A percentile compares a stretch with the other conserved stretches of the same genome.
phyloP scores from a whole-genome alignment of 2,329 filamentous ascomycete species.

The Diaporthe capsici region DNA sequence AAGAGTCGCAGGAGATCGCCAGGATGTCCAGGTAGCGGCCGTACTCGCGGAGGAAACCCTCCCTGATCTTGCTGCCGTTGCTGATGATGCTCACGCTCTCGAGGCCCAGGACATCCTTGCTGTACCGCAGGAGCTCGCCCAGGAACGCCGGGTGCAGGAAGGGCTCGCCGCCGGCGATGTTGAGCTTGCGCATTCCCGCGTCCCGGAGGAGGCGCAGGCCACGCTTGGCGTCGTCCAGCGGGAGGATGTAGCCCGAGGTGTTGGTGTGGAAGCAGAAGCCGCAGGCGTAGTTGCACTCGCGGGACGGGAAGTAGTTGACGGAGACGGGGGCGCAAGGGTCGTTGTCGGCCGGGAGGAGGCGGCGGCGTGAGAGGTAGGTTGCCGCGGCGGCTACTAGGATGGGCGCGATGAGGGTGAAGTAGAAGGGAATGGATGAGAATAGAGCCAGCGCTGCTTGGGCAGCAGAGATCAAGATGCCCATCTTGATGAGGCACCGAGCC shows the following conservation, averaged over 20 bases:
- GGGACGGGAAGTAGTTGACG: constrained; percentile 44
- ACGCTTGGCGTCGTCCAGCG: constrained; percentile 57
- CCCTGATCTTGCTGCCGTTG: constrained; percentile 64
- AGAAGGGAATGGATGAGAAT: neutral
- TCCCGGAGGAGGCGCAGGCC: constrained; percentile 61
- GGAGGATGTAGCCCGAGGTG: constrained; percentile 59
- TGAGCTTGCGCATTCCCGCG: constrained; percentile 51
- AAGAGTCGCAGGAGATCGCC: constrained; percentile 68
- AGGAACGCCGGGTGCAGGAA: constrained; percentile 53
- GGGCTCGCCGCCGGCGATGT: constrained; percentile 53
- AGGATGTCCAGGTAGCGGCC: constrained; percentile 64
- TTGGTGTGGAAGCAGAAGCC: constrained; percentile 72
- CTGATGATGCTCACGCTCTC: constrained; percentile 69
- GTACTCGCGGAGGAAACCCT: constrained; percentile 58
- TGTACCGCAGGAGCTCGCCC: constrained; percentile 57
- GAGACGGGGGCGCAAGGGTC: constrained; percentile 37
- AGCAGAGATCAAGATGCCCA: neutral
- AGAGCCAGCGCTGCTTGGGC: neutral
- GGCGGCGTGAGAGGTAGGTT: neutral
- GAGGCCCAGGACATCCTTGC: constrained; percentile 62
- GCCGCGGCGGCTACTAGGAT: neutral
- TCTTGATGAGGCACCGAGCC: neutral
- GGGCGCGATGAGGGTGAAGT: neutral
- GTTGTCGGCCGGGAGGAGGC: neutral
- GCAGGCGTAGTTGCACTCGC: constrained; percentile 50